These are phyloP conservation scores for Xerocomellus chrysenteron DNA, from an alignment of 768 basidiomycete species.

Conservation along the genomic window DNA sequence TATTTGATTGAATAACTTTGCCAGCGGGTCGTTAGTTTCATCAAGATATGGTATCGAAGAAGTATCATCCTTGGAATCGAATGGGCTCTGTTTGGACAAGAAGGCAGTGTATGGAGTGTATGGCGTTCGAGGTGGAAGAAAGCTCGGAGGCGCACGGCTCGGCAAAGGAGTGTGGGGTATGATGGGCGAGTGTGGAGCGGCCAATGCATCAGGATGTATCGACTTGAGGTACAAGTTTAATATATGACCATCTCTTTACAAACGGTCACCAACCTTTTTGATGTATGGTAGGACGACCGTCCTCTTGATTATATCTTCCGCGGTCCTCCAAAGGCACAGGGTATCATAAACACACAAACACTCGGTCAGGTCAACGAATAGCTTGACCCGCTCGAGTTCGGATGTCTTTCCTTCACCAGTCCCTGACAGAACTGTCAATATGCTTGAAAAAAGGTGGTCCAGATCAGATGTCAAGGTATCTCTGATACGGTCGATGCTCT, in stretches of 20 bases:
- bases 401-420: conserved; percentile 48
- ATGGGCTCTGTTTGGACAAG: conserved; percentile 40
- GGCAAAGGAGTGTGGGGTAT: conserved; percentile 73
- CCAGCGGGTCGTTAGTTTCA: conserved; percentile 64
- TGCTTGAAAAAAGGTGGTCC: conserved; percentile 73
- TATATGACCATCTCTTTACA: neutral
- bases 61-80: conserved; percentile 29
- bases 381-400: conserved; percentile 65
- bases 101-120: conserved; percentile 53
- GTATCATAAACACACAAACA: conserved; percentile 78
- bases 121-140: conserved; percentile 51
- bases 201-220: conserved; percentile 68
- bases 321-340: conserved; percentile 80
- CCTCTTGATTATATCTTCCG: conserved; percentile 79
- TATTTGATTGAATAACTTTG: conserved; percentile 76
- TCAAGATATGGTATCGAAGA: conserved; percentile 57
- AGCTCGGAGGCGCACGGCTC: conserved; percentile 22
- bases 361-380: conserved; percentile 67
- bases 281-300: conserved; percentile 76
- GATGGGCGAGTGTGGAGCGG: conserved; percentile 69
- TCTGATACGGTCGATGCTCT: conserved; percentile 84
- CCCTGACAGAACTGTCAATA: conserved; percentile 51
- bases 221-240: conserved; percentile 46
- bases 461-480: conserved; percentile 84
- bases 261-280: conserved; percentile 54